phyloP scores from a whole-genome alignment of 1,139 yeast species.

The Blastobotrys aristatus region DNA sequence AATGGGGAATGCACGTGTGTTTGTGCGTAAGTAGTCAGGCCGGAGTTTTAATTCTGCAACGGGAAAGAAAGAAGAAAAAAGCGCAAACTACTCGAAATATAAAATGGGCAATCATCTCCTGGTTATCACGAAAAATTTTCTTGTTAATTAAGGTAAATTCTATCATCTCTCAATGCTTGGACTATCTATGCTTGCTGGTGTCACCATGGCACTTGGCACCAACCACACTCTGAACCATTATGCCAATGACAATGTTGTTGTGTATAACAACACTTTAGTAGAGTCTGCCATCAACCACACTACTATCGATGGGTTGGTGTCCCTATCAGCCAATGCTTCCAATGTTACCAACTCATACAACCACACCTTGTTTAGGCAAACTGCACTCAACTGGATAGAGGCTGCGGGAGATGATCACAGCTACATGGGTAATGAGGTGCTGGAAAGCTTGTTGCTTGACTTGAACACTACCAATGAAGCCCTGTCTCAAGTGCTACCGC shows the following conservation, averaged over 20 bases:
- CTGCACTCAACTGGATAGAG: neutral
- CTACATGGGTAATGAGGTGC: neutral
- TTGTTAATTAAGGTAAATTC: too few relatives aligned
- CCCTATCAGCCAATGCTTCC: neutral
- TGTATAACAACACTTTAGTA: neutral
- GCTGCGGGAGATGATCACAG: neutral
- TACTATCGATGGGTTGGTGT: neutral
- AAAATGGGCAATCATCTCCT: too few relatives aligned
- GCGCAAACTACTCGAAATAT: too few relatives aligned
- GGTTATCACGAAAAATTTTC: neutral
- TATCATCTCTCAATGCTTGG: too few relatives aligned
- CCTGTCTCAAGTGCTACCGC: neutral
- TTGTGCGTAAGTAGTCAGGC: too few relatives aligned
- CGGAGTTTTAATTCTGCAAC: too few relatives aligned
- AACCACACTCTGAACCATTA: neutral
- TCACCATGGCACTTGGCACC: too few relatives aligned
- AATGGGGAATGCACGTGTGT: too few relatives aligned
- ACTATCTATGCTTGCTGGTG: too few relatives aligned
- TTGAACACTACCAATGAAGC: neutral
- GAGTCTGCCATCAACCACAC: neutral
- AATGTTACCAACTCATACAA: neutral
- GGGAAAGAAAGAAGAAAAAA: too few relatives aligned
- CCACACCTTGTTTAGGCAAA: neutral
- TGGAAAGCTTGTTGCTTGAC: neutral
- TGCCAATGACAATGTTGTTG: neutral